These are phyloP conservation scores for Mycena galericulata DNA, from an alignment of 768 basidiomycete genomes.

Conservation along the genomic window DNA sequence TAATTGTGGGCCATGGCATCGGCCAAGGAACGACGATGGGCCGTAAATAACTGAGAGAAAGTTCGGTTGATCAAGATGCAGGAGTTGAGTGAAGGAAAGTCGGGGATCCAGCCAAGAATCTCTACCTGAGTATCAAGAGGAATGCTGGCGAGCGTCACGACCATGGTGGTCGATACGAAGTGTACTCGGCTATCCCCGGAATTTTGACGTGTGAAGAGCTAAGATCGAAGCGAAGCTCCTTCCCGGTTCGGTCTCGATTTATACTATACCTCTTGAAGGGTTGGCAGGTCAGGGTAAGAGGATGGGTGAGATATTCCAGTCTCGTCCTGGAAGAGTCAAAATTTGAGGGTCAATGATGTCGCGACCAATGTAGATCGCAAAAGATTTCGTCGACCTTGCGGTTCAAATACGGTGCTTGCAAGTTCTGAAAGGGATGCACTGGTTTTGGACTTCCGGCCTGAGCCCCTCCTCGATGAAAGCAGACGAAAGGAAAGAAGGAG, in stretches of 20 bases:
- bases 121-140: slow-evolving; percentile 17
- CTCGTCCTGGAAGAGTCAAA: too few relatives aligned
- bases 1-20: slow-evolving; percentile 1
- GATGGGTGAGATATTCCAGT: too few relatives aligned
- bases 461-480: too few relatives aligned
- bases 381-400: too few relatives aligned
- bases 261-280: too few relatives aligned
- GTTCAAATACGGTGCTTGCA: too few relatives aligned
- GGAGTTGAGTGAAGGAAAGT: slow-evolving; percentile 4
- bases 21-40: background rate
- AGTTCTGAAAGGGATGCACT: too few relatives aligned
- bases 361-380: too few relatives aligned
- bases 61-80: slow-evolving; percentile 7
- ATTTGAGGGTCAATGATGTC: too few relatives aligned
- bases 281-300: too few relatives aligned
- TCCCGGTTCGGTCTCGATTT: background rate
- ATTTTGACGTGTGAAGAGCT: slow-evolving; percentile 12
- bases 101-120: slow-evolving; percentile 1
- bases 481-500: too few relatives aligned
- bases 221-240: background rate
- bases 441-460: too few relatives aligned
- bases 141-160: background rate
- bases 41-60: slow-evolving; percentile 4
- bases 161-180: background rate
- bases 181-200: background rate